A percentile compares a stretch with the other conserved stretches of the same genome.
phyloP scores from a whole-genome alignment of 176 grass and related monocot genomes.

The Triticum urartu region DNA sequence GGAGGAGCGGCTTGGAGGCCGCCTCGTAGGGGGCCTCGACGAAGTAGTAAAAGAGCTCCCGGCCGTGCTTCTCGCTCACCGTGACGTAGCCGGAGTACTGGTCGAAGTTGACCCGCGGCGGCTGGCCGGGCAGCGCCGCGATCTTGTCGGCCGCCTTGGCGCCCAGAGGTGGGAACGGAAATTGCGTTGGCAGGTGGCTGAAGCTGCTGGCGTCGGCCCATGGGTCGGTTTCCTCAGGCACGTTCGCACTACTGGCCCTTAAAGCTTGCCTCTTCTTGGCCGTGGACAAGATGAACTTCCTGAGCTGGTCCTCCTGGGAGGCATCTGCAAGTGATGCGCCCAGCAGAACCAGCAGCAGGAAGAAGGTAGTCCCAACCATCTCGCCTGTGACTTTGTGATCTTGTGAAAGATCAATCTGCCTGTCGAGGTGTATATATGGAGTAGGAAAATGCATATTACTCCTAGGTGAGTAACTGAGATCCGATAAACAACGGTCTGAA shows the following conservation, averaged over 20 bases:
- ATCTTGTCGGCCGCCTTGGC: slow-evolving; percentile 39
- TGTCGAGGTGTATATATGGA: slow-evolving; percentile 2
- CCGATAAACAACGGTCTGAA: neutral
- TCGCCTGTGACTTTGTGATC: neutral
- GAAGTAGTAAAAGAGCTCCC: slow-evolving; percentile 66
- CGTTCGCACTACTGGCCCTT: neutral
- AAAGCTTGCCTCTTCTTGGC: neutral
- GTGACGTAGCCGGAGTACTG: slow-evolving; percentile 56
- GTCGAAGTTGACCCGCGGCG: slow-evolving; percentile 30
- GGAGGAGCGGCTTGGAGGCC: slow-evolving; percentile 36
- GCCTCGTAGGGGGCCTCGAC: slow-evolving; percentile 34
- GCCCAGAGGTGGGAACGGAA: neutral
- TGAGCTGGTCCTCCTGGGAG: slow-evolving; percentile 24
- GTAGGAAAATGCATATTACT: no score
- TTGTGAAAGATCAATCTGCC: neutral
- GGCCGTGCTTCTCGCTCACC: slow-evolving; percentile 25
- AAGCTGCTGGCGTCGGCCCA: slow-evolving; percentile 2
- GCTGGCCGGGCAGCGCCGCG: slow-evolving; percentile 42
- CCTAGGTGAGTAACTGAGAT: neutral
- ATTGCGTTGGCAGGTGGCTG: neutral
- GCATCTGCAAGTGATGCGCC: slow-evolving; percentile 1
- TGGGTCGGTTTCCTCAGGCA: neutral
- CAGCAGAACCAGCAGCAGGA: slow-evolving; percentile 1
- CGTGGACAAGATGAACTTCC: slow-evolving; percentile 17
- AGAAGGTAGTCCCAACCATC: neutral